Base-by-base conservation (phyloP, 2,329 filamentous ascomycete species). In the Penicillium palitans region DNA sequence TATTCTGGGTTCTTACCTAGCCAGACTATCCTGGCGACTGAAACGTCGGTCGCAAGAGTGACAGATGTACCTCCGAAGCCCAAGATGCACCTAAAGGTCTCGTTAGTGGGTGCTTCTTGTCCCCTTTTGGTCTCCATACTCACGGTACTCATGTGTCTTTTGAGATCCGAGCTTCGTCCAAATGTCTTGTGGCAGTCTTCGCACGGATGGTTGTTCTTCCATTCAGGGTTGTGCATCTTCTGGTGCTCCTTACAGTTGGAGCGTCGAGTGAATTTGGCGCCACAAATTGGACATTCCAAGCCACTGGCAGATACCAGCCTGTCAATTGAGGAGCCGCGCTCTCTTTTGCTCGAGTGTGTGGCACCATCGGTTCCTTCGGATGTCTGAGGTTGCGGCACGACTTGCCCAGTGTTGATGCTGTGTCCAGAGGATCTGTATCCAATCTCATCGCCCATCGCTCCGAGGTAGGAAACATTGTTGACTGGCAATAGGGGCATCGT, bases 191-290 rank as follows among this genome's bases (percentile, higher is more conserved):
- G 81, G 75, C 92, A 96, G 52, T 82, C 83, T 2, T 81, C 74
- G 74, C 92, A 96, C 1, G 82, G 80, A 68, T 91, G 89, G 0
- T 87, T 86, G 67, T 90, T 90, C 67, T 85, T 84, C 57, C 89
- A 83, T 59, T 84, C 83, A 15, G 90, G 86, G 69, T 95, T 87
- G 70, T 96, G 92, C 1, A 87, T 93, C 69, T 93, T 88, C 82
- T 93, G 83, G 72, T 96, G 92, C 31, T 91, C 89, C 69, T 90
- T 92, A 77, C 88, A 91, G 76, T 96, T 96, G 78, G 93, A 96
- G 68, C 86, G 88, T 61, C 92, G 82, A 64, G 90, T 90, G 72
- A 96, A 96, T 17, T 88, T 83, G 72, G 89, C 90, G 7, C 88
- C 87, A 70, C 92, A 96, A 2, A 87, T 81, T 58, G 86, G 82